Evolutionary conservation across 2,329 filamentous ascomycete genomes (phyloP), one percentile per base, ranked within the genome.

Genomic region (Aschersonia sp.): DNA sequence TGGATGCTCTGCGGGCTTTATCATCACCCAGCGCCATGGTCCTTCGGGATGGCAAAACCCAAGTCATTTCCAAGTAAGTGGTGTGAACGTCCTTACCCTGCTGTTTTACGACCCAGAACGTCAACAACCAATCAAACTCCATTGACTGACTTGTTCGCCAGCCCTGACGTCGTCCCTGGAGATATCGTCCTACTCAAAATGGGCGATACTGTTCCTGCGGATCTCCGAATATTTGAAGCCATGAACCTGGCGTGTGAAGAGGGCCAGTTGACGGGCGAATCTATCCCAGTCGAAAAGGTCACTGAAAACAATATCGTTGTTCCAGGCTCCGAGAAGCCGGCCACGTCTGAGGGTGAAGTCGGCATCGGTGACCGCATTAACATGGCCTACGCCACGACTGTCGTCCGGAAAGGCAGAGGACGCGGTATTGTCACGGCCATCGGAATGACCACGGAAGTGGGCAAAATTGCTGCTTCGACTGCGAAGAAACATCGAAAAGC

Each of bases 241-340:
- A 85, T 89, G 76, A 91, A 92, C 61, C 72, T 89, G 44, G 79
- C 80, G 51, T 87, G 84, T 58, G 87, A 94, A 55, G 84, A 89
- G 63, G 81, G 82, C 44, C 78, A 84, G 45, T 73, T 89, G 43
- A 89, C 85, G 5, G 85, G 85, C 57, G 85, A 89, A 63, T 84
- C 84, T 4, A 69, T 84, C 12, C 81, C 84, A 5, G 81, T 85
- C 30, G 77, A 80, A 59, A 84, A 89, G 67, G 71, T 75, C 43
- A 67, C 73, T 29, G 70, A 76, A 28, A 70, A 71, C 55, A 63
- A 67, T 50, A 71, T 75, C 30, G 47, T 56, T 5, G 59, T 65
- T 5, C 69, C 68, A 3, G 69, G 57, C 55, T 70, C 61, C 58
- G 80, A 65, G 61, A 76, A 59, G 49, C 55, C 54, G 3, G 72